phyloP scores from a whole-genome alignment of 345 rosid genomes.

The Dipteronia dyeriana region DNA sequence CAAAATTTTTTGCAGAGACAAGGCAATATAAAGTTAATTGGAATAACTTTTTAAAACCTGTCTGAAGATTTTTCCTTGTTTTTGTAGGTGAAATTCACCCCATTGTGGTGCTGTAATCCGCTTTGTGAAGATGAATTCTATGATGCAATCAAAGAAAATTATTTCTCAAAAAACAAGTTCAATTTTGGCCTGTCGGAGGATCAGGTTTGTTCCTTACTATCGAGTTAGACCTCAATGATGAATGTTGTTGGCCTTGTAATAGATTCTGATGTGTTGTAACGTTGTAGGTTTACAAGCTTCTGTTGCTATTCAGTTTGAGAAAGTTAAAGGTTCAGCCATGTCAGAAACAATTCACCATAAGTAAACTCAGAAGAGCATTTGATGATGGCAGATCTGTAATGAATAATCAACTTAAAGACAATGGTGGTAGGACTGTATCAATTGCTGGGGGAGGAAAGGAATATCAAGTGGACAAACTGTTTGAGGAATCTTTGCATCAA shows the following conservation, averaged over 20 bases:
- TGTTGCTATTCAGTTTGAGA: slow-evolving; percentile 46
- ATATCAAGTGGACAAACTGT: background rate
- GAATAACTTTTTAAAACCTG: background rate
- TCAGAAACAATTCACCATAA: slow-evolving; percentile 10
- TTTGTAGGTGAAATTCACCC: slow-evolving; percentile 51
- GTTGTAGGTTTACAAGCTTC: slow-evolving; percentile 46
- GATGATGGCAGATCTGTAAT: slow-evolving; percentile 16
- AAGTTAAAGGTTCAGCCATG: slow-evolving; percentile 26
- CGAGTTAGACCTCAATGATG: background rate
- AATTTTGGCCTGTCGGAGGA: slow-evolving; percentile 68
- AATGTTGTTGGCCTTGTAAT: background rate
- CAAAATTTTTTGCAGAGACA: background rate
- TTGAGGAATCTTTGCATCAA: slow-evolving; percentile 5
- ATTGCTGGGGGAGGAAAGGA: slow-evolving; percentile 14
- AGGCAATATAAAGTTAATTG: background rate
- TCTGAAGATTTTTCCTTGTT: background rate
- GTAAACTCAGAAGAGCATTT: slow-evolving; percentile 24
- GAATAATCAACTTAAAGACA: slow-evolving; percentile 12
- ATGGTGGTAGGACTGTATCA: slow-evolving; percentile 23
- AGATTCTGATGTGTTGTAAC: background rate
- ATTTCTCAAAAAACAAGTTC: slow-evolving; percentile 54
- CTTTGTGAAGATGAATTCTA: slow-evolving; percentile 62
- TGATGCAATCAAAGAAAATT: slow-evolving; percentile 61
- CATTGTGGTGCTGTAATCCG: slow-evolving; percentile 55
- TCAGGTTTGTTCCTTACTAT: slow-evolving; percentile 51